Base-by-base conservation (phyloP, 2,329 filamentous ascomycete species). In the Ramularia endophylla region DNA sequence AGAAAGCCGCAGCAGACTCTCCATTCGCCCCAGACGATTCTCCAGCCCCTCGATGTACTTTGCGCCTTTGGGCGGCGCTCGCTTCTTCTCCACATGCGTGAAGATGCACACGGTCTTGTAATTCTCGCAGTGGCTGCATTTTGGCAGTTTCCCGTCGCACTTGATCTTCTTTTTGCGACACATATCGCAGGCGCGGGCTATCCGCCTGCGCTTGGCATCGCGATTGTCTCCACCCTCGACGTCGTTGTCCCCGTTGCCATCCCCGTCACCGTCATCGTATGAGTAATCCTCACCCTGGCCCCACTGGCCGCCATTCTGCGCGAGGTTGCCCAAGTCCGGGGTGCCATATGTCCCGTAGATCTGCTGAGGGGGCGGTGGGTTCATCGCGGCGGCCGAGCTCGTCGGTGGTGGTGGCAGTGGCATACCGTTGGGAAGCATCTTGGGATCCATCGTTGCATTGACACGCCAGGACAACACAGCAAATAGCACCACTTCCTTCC, bases 81-180 rank as follows among this genome's bases (percentile, higher is more conserved):
- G 79, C 75, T 98, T 98, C 80, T 98, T 98, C 71, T 98, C 92
- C 27, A 97, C 89, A 63, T 95, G 88, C 1, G 92, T 97, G 62
- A 97, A 97, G 55, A 95, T 79, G 65, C 90, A 98, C 57, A 95
- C 88, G 4, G 89, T 95, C 74, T 95, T 95, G 73, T 95, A 95
- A 65, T 95, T 97, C 64, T 85, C 84, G 65, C 90, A 98, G 67
- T 97, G 92, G 6, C 87, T 89, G 67, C 92, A 98, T 46, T 88
- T 81, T 27, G 92, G 90, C 67, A 94, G 80, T 69, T 94, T 95
- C 53, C 92, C 90, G 62, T 97, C 92, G 66, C 90, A 97, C 69
- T 97, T 97, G 68, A 97, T 92, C 74, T 90, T 95, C 68, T 83
- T 83, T 70, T 94, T 95, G 56, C 89, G 78, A 63, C 90, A 97